Conservation (phyloP, 371 early-diverging fungal genomes). For the Mortierella sp. region DNA sequence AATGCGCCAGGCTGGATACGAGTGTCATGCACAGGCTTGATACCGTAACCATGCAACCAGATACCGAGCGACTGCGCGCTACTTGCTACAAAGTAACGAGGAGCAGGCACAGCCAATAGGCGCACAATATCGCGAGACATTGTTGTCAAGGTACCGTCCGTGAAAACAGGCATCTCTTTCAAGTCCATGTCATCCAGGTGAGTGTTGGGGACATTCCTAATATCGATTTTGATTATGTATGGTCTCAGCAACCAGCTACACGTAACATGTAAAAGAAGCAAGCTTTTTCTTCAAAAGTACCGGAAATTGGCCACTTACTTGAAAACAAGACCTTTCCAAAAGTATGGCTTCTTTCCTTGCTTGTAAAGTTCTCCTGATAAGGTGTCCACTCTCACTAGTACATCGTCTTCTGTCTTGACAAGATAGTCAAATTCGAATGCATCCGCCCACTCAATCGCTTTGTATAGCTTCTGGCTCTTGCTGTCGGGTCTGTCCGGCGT, state of each 20-base stretch:
- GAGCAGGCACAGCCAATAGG: conserved; percentile 65
- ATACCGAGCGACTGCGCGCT: conserved; percentile 73
- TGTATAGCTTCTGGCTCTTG: conserved; percentile 66
- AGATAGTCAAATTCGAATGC: conserved; percentile 67
- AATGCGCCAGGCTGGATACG: conserved; percentile 72
- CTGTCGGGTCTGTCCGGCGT: conserved; percentile 65
- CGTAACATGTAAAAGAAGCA: neutral
- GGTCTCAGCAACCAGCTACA: no score
- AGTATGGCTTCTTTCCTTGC: conserved; percentile 43
- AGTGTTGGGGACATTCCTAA: conserved; percentile 64
- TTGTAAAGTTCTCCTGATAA: conserved; percentile 47
- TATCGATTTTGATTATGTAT: no score
- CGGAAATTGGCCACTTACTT: conserved; percentile 57
- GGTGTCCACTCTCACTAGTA: conserved; percentile 51
- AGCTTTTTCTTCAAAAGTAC: neutral
- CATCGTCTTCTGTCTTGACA: conserved; percentile 56
- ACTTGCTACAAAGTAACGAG: conserved; percentile 67
- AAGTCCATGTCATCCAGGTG: conserved; percentile 54
- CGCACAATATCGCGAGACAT: conserved; percentile 69
- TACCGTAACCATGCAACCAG: conserved; percentile 71
- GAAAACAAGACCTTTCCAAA: conserved; percentile 66
- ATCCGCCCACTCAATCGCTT: conserved; percentile 67
- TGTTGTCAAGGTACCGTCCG: conserved; percentile 71
- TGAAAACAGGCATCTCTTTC: conserved; percentile 58
- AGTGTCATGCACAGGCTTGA: conserved; percentile 67